These are phyloP conservation scores for Plasmodium gaboni DNA, from an alignment of 169 alveolate genomes.

Conservation along the genomic window DNA sequence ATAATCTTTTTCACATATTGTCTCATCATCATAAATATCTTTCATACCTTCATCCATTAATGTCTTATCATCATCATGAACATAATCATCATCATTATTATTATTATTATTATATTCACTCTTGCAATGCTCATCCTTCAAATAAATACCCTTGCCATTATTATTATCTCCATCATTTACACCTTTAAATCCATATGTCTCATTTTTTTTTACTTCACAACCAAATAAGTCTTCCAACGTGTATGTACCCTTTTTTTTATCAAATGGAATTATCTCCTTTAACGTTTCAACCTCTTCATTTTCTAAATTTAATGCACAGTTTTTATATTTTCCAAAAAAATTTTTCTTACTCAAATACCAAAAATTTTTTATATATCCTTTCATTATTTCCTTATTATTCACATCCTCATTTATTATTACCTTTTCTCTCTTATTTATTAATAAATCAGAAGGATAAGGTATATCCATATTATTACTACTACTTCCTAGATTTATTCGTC, in stretches of 20 bases:
- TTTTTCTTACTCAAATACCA: constrained; percentile 34
- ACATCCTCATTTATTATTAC: constrained; percentile 19
- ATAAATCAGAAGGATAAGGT: constrained; percentile 53
- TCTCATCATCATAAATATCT: constrained; percentile 9
- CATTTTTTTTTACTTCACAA: neutral
- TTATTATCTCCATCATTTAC: no score
- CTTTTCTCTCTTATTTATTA: constrained; percentile 70
- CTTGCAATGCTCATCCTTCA: no score
- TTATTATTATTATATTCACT: neutral
- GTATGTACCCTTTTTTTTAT: neutral
- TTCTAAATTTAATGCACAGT: constrained; percentile 10
- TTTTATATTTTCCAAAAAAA: constrained; percentile 35
- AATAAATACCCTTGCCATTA: no score
- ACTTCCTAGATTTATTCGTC: neutral
- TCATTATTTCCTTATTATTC: constrained; percentile 8
- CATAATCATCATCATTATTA: neutral
- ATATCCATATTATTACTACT: constrained; percentile 6
- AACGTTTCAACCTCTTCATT: constrained; percentile 52
- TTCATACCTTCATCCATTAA: neutral
- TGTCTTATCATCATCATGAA: neutral
- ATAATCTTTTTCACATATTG: constrained; percentile 10
- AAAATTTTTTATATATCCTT: constrained; percentile 29
- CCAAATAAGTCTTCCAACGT: constrained; percentile 15
- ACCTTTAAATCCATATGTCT: no score
- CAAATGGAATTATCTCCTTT: constrained; percentile 20